Conservation (phyloP, 805 yeast genomes). For the Wickerhamiella parazyma region DNA sequence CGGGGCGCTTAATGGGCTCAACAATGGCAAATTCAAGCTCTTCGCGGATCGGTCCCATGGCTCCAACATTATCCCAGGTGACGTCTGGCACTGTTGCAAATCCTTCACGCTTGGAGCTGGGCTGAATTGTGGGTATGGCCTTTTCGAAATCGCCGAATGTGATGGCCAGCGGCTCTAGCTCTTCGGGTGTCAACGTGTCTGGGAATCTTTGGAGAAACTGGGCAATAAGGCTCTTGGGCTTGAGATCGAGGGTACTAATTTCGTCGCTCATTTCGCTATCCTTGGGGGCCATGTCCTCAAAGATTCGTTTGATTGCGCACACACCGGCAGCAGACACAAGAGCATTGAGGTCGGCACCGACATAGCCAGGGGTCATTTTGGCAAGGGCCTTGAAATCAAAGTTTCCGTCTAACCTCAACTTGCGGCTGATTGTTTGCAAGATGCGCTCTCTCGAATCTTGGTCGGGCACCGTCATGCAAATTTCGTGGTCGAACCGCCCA, state of each 20-base stretch:
- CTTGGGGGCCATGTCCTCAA: constrained; percentile 32
- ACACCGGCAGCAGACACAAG: constrained; percentile 91
- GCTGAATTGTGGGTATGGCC: constrained; percentile 89
- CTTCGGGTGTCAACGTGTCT: constrained; percentile 59
- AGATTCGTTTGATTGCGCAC: constrained; percentile 83
- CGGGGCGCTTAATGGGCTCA: constrained; percentile 90
- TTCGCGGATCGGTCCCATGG: constrained; percentile 61
- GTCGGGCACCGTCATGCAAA: constrained; percentile 87
- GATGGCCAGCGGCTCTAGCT: constrained; percentile 63
- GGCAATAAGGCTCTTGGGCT: constrained; percentile 13
- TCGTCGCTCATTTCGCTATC: constrained; percentile 3
- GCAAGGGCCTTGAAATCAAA: constrained; percentile 66
- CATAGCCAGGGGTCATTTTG: constrained; percentile 91
- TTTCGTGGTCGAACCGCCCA: constrained; percentile 92
- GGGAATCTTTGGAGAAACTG: constrained; percentile 62
- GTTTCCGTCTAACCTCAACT: constrained; percentile 49
- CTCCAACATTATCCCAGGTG: constrained; percentile 92
- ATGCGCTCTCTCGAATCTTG: constrained; percentile 69
- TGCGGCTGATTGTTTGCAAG: constrained; percentile 55
- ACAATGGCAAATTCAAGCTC: constrained; percentile 96
- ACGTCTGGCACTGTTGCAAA: constrained; percentile 98
- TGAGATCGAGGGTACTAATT: not conserved
- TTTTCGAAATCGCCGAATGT: constrained; percentile 64
- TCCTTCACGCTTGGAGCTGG: constrained; percentile 95
- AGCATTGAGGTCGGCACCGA: constrained; percentile 93